Base-by-base conservation (phyloP, 2,329 filamentous ascomycete genomes). In the Aulographum hederae region DNA sequence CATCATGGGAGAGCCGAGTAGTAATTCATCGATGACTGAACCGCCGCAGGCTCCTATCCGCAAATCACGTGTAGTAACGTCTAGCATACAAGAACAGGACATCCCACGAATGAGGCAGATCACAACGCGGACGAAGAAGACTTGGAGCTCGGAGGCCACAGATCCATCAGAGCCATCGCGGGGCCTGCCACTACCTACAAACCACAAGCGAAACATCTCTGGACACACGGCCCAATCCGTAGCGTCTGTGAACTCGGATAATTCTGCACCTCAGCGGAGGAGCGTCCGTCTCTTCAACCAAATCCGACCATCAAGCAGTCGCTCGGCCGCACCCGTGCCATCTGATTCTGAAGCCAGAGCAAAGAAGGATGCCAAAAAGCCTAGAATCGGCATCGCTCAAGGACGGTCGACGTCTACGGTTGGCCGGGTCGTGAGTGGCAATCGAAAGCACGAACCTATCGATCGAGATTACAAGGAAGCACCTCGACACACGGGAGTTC, bases 121-220 rank as follows among this genome's bases (percentile, higher is more conserved):
- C 19, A 51, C 50, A 1, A 49, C 54, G n/a, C n/a, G 21, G 21
- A n/a, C 21, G 21, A 41, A 44, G 17, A 54, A 54, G 31, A 48
- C 8, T 28, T 13, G 53, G 14, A 50, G 46, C 18, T 54, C 57
- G 11, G 56, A 60, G 31, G 46, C 43, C 12, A 44, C 41, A 6
- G 53, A 58, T 27, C 46, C 50, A 16, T 45, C 47, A 32, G 47
- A 56, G 46, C 50, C 23, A 47, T 47, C 30, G 44, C 54, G 38
- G 51, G 52, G 20, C 6, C 14, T 30, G 20, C 23, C 33, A 35
- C 13, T 28, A 18, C 14, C 33, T 32, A 31, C 23, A 8, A 79
- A 85, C 37, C 72, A 84, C 50, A 95, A 94, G 57, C 73, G 86
- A 42, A 94, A 84, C 2, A 69, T 92, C n/a, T 93, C 86, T 26